These are phyloP conservation scores for Mycena chlorophos DNA, from an alignment of 768 basidiomycete genomes.

Conservation along the genomic window DNA sequence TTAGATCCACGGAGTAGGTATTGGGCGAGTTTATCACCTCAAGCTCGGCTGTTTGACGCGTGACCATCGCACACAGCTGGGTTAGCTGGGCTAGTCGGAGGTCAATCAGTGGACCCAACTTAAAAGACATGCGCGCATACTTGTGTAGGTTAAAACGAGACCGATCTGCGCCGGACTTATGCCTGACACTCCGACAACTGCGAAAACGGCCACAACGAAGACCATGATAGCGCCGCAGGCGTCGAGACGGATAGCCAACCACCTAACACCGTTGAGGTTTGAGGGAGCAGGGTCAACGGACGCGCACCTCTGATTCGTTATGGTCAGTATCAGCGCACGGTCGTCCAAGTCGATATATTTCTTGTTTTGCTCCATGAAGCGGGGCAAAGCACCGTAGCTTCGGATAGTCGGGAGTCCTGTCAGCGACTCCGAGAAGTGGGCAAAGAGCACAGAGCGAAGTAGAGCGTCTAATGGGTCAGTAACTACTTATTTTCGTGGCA, in stretches of 20 bases:
- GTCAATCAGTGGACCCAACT: background rate
- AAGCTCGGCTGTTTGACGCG: conserved; percentile 63
- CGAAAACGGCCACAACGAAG: conserved; percentile 62
- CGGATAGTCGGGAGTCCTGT: conserved; percentile 70
- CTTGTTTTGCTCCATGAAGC: conserved; percentile 67
- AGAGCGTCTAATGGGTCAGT: conserved; percentile 51
- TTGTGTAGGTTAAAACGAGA: conserved; percentile 67
- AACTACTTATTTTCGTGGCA: background rate
- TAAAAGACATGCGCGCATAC: conserved; percentile 32
- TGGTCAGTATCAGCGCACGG: conserved; percentile 64
- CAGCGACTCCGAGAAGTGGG: conserved; percentile 76
- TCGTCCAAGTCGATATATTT: conserved; percentile 74
- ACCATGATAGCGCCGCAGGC: conserved; percentile 62
- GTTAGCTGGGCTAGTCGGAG: conserved; percentile 44
- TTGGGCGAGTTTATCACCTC: conserved; percentile 42
- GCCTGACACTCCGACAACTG: conserved; percentile 53
- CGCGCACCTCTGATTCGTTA: conserved; percentile 61
- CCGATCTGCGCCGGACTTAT: conserved; percentile 71
- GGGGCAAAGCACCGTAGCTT: conserved; percentile 62
- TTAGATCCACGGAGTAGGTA: background rate
- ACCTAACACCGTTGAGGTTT: conserved; percentile 34
- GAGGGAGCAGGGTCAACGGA: background rate
- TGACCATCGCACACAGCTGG: conserved; percentile 54
- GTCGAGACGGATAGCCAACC: conserved; percentile 74
- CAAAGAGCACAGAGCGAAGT: conserved; percentile 72